These are phyloP conservation scores for Sclerotinia subarctica DNA, from an alignment of 2,329 filamentous ascomycete species.

Conservation along the genomic window DNA sequence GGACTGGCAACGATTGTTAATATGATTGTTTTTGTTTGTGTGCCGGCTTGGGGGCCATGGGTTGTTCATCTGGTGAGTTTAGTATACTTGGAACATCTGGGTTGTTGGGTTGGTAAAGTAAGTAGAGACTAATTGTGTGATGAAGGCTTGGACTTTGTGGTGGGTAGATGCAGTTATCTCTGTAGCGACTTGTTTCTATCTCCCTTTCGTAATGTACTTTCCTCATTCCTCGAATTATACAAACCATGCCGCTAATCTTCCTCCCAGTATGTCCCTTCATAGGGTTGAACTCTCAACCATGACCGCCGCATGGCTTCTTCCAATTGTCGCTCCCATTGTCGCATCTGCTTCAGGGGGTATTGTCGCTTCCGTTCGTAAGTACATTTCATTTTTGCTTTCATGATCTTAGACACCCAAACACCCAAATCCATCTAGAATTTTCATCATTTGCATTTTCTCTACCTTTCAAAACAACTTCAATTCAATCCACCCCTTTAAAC, in stretches of 20 bases:
- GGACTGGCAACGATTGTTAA: constrained; percentile 65
- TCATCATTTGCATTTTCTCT: background rate
- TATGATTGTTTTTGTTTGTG: constrained; percentile 59
- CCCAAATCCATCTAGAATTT: background rate
- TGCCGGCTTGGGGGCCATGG: constrained; percentile 58
- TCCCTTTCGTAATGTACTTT: constrained; percentile 54
- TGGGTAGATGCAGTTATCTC: constrained; percentile 55
- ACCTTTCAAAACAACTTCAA: background rate
- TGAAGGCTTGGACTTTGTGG: constrained; percentile 54
- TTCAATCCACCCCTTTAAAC: too few relatives aligned
- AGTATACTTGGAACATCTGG: background rate
- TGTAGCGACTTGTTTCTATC: constrained; percentile 51
- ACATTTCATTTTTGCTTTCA: background rate
- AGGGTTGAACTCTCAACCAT: constrained; percentile 52
- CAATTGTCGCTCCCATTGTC: constrained; percentile 65
- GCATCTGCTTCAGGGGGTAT: constrained; percentile 62
- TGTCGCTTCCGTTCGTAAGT: constrained; percentile 50
- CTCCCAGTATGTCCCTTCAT: constrained; percentile 34
- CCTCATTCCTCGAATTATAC: background rate
- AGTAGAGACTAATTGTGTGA: background rate
- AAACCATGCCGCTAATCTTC: constrained; percentile 15
- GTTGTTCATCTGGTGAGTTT: constrained; percentile 45
- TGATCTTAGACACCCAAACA: background rate
- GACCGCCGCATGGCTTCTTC: constrained; percentile 63
- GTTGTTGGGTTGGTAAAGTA: constrained; percentile 19